Evolutionary conservation across 192 early-diverging fungal genomes (phyloP).

Genomic region (Cetraspora pellucida): DNA sequence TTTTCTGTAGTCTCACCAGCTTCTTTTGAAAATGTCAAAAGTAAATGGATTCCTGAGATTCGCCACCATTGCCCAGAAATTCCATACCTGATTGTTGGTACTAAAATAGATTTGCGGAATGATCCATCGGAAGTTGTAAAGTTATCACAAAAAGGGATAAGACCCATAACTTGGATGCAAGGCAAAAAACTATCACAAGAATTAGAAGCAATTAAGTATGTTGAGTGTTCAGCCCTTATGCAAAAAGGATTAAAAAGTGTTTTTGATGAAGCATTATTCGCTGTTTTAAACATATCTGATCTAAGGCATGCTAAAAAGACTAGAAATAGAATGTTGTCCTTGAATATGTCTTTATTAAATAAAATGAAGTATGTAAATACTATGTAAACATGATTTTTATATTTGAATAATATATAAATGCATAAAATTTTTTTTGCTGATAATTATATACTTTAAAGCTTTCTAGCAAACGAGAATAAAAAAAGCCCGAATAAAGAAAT

Average conservation of each 20-base stretch:
- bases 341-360: too few relatives aligned
- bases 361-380: too few relatives aligned
- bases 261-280: constrained; percentile 97
- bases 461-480: too few relatives aligned
- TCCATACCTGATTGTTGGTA: constrained; percentile 93
- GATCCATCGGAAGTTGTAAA: constrained; percentile 79
- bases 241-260: constrained; percentile 95
- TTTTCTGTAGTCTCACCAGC: constrained; percentile 91
- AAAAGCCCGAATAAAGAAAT: too few relatives aligned
- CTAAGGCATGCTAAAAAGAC: too few relatives aligned
- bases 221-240: constrained; percentile 91
- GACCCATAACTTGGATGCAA: constrained; percentile 75
- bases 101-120: constrained; percentile 86
- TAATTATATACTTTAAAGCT: too few relatives aligned
- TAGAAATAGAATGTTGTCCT: too few relatives aligned
- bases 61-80: constrained; percentile 96
- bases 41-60: constrained; percentile 97
- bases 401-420: too few relatives aligned
- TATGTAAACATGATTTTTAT: too few relatives aligned
- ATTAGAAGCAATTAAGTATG: constrained; percentile 87
- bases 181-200: constrained; percentile 84
- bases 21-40: constrained; percentile 93
- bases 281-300: constrained; percentile 88
- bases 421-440: too few relatives aligned
- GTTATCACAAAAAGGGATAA: constrained; percentile 78